Evolutionary conservation across 2,329 filamentous ascomycete genomes (phyloP).

Genomic region (Calcarisporium arbuscula): DNA sequence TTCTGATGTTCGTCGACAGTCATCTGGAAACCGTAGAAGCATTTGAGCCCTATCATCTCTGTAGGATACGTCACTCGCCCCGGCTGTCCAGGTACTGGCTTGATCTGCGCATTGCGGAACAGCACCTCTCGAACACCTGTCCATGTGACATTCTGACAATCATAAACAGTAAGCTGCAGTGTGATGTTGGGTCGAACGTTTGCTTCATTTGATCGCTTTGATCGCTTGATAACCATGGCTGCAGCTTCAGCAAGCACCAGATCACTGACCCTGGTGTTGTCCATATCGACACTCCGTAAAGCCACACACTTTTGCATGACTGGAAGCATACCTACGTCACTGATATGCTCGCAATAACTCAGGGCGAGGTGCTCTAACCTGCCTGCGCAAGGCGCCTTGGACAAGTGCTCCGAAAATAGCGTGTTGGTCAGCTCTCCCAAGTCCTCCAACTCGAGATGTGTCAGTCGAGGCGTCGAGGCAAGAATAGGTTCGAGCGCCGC

Average conservation of each 20-base stretch:
- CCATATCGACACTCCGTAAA: constrained; percentile 72
- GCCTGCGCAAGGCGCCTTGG: constrained; percentile 67
- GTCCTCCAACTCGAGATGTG: constrained; percentile 86
- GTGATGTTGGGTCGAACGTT: constrained; percentile 48
- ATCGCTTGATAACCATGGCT: constrained; percentile 65
- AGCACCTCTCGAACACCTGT: constrained; percentile 82
- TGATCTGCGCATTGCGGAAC: constrained; percentile 73
- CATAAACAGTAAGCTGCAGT: constrained; percentile 76
- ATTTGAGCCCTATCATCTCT: constrained; percentile 81
- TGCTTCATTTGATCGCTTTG: constrained; percentile 32
- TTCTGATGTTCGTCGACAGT: constrained; percentile 92
- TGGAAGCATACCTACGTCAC: constrained; percentile 77
- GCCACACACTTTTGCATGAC: constrained; percentile 68
- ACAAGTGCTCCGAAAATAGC: constrained; percentile 64
- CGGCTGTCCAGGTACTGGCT: constrained; percentile 37
- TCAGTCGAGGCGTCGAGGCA: constrained; percentile 68
- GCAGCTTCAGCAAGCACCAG: constrained; percentile 80
- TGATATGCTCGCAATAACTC: constrained; percentile 81
- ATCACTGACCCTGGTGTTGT: constrained; percentile 89
- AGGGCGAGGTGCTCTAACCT: constrained; percentile 75
- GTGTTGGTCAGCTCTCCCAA: constrained; percentile 70
- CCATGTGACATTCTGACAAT: constrained; percentile 91
- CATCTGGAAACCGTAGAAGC: constrained; percentile 92
- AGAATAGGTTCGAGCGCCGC: constrained; percentile 65
- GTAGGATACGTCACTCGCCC: constrained; percentile 54